A percentile compares a stretch with the other conserved stretches of the same genome.
Conservation (phyloP, 345 rosid genomes). For the Populus alba region DNA sequence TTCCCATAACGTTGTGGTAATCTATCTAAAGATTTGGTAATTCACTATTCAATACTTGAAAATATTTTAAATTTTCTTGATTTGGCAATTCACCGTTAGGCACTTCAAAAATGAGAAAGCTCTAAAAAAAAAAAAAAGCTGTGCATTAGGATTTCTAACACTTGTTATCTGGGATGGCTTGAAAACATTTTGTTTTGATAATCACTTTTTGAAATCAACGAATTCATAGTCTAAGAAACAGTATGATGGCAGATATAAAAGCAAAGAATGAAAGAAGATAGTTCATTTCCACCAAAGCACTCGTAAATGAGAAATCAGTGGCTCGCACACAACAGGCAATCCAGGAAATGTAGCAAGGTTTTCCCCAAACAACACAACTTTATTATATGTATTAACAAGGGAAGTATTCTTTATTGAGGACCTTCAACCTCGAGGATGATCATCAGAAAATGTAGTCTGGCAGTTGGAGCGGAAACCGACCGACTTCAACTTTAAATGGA, state of each 20-base stretch:
- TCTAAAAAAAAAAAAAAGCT: neutral
- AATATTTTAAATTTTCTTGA: too few species aligned
- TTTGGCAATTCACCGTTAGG: neutral
- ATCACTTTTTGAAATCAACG: neutral
- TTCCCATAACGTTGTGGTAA: neutral
- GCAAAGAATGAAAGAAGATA: neutral
- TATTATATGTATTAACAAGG: neutral
- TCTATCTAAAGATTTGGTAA: neutral
- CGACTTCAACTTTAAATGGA: slow-evolving; percentile 62
- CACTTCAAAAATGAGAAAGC: neutral
- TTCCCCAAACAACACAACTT: neutral
- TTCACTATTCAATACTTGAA: neutral
- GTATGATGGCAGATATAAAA: neutral
- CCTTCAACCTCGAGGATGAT: slow-evolving; percentile 5
- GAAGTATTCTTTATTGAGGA: neutral
- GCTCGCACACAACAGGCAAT: neutral
- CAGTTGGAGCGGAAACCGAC: slow-evolving; percentile 45
- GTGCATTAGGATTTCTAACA: neutral
- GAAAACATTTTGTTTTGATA: neutral
- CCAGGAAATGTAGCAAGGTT: too few species aligned
- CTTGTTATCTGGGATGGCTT: neutral
- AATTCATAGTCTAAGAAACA: neutral
- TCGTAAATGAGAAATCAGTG: neutral
- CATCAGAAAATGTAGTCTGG: slow-evolving; percentile 72
- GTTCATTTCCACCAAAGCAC: neutral